Evolutionary conservation across 345 rosid genomes (phyloP), one percentile per base, ranked within the genome.

Genomic region (Draba incana): DNA sequence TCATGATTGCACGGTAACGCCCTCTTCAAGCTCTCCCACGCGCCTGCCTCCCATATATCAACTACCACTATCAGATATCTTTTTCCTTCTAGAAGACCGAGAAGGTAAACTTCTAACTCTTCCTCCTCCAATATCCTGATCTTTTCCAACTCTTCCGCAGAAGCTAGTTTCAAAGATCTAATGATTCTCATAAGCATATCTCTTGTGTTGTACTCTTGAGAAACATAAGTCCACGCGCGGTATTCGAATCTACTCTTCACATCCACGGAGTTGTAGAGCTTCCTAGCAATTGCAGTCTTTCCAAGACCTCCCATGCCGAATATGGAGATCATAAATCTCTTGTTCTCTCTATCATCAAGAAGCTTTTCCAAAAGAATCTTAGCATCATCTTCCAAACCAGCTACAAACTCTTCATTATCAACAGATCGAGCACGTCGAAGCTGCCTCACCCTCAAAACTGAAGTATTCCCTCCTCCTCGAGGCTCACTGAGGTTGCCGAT

Each of bases 231-330:
- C 79, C 71, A 75, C 0, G 71, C 71, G 0, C 60, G 52, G 15
- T 15, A 51, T 0, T 25, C 1, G 1, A 53, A 62, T 3, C 2
- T 53, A 23, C 0, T n/a, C 56, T 62, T 71, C 62, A 71, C 63
- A n/a, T 43, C 48, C 0, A 0, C 1, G 0, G 35, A 62, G 63
- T 70, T 61, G 12, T 70, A 76, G 0, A 76, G 59, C 63, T 58
- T 70, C 10, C 66, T 45, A 2, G 62, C 75, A 8, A 75, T 27
- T 0, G 75, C 69, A 2, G 79, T 69, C 50, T 75, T 75, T 39
- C 79, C 79, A 1, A 75, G 69, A 12, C 71, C 79, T 56, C 79
- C 75, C 75, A 75, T 69, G 2, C 79, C 79, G 0, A 44, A 75
- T 27, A 75, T 38, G 0, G 79, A 69, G 31, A 69, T 64, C 8